Percentiles rank a stretch among this genome's conserved stretches.
phyloP scores from a whole-genome alignment of 192 early-diverging fungal genomes.

The Podila verticillata region DNA sequence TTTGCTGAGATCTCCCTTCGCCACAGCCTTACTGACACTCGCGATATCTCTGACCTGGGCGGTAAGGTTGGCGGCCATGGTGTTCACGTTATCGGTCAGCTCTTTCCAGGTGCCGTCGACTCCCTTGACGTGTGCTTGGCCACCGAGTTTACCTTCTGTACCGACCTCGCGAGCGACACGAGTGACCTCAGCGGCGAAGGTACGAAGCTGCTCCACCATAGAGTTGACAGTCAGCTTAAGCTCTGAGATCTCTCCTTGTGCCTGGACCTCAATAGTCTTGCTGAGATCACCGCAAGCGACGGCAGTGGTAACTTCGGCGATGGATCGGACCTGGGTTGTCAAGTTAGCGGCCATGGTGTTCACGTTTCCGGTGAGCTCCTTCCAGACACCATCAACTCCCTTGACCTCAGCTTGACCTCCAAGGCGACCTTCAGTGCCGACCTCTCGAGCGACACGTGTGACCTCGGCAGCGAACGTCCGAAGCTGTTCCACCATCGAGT shows the following conservation, averaged over 20 bases:
- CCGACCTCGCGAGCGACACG: slow-evolving; percentile 72
- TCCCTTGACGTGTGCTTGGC: slow-evolving; percentile 64
- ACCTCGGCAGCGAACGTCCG: slow-evolving; percentile 68
- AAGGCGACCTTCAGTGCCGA: slow-evolving; percentile 67
- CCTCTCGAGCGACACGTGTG: slow-evolving; percentile 66
- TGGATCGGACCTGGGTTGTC: slow-evolving; percentile 67
- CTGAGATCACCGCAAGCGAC: slow-evolving; percentile 68
- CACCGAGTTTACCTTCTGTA: slow-evolving; percentile 74
- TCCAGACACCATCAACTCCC: slow-evolving; percentile 71
- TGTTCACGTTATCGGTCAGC: slow-evolving; percentile 76
- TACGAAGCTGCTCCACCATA: slow-evolving; percentile 69
- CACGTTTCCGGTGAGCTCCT: slow-evolving; percentile 69
- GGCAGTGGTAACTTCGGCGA: slow-evolving; percentile 67
- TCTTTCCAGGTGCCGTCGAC: slow-evolving; percentile 75
- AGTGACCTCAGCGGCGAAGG: slow-evolving; percentile 59
- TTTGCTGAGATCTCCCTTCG: slow-evolving; percentile 65
- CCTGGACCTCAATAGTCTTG: slow-evolving; percentile 63
- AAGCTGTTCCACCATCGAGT: slow-evolving; percentile 68
- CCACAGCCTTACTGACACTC: slow-evolving; percentile 72
- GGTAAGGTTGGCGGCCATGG: slow-evolving; percentile 75
- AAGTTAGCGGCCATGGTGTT: slow-evolving; percentile 28
- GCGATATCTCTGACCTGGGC: slow-evolving; percentile 76
- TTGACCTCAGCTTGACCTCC: slow-evolving; percentile 68
- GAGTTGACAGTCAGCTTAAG: slow-evolving; percentile 73
- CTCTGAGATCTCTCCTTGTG: slow-evolving; percentile 69